These are phyloP conservation scores for Cladosporium sp. DNA, from an alignment of 2,329 filamentous ascomycete genomes.

Conservation along the genomic window DNA sequence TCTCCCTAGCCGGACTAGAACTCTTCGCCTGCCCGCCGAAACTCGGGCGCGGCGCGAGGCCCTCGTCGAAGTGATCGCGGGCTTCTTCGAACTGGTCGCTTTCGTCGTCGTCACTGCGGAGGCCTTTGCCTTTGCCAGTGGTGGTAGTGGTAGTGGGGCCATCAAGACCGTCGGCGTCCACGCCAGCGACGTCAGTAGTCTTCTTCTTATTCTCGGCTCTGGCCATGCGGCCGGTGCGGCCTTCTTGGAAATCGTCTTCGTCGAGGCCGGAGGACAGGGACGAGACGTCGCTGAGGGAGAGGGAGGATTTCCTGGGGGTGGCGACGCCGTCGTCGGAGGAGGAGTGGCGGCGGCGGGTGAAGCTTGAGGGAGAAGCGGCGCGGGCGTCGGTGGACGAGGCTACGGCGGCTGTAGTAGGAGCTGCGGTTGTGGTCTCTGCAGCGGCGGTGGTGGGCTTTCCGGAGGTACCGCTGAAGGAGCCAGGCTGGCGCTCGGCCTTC, in stretches of 20 bases:
- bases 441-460: conserved; percentile 20
- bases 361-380: conserved; percentile 28
- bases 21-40: conserved; percentile 40
- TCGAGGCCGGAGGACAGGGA: conserved; percentile 32
- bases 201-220: conserved; percentile 28
- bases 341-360: conserved; percentile 24
- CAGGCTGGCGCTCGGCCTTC: conserved; percentile 22
- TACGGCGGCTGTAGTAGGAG: conserved; percentile 10
- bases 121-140: conserved; percentile 25
- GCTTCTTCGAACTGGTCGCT: conserved; percentile 56
- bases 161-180: conserved; percentile 25
- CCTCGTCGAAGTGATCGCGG: conserved; percentile 52
- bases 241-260: conserved; percentile 32
- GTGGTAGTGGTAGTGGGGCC: conserved; percentile 21
- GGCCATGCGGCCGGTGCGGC: conserved; percentile 38
- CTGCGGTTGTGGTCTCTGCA: conserved; percentile 15
- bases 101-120: conserved; percentile 38
- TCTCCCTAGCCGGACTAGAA: conserved; percentile 57
- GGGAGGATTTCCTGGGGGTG: conserved; percentile 18
- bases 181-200: not conserved
- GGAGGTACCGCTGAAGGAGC: not conserved
- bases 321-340: not conserved
- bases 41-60: conserved; percentile 43
- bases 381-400: conserved; percentile 11
- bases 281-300: conserved; percentile 24